Evolutionary conservation across 805 yeast genomes (phyloP), one percentile per base, ranked within the genome.

Genomic region (Alloascoidea hylecoeti): DNA sequence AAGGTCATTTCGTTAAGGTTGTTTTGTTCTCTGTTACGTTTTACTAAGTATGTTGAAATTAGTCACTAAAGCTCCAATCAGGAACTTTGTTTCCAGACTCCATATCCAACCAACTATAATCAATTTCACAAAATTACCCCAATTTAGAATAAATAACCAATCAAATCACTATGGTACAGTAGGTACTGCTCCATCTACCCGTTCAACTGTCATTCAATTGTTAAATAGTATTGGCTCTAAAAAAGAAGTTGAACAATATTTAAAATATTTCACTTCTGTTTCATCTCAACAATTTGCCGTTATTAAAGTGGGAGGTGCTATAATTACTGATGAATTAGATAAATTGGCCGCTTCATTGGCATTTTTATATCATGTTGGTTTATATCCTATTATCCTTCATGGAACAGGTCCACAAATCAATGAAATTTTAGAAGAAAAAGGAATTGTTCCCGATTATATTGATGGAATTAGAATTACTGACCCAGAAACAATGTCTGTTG

Each of bases 321-420:
- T 92, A 51, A 92, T 92, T 57, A 89, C 97, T 35, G 94, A 92
- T 49, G 92, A 89, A 50, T 64, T 92, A 45, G 81, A 86, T 5
- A 95, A 89, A 61, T 66, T 92, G 49, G 98, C 98, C 0, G 83
- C 95, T 1, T 88, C 96, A 52, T 67, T 92, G 45, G 96, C 97
- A 3, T 92, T 92, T 60, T 66, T 92, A 46, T 92, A 92, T 65
- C 99, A 92, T 54, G 95, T 92, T 38, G 99, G 99, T 9, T 70
- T 92, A 42, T 92, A 86, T 52, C 99, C 99, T 17, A 86, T 92
- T 44, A 95, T 92, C 5, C 70, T 92, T 41, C 99, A 92, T 55
- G 99, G 99, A 18, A 92, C 98, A 1, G 99, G 99, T 15, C 99
- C 99, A 4, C 99, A 92, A 62, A 92, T 92, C 63, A 92, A 92